These are phyloP conservation scores for Gossypium raimondii DNA, from an alignment of 345 rosid species.

Conservation along the genomic window DNA sequence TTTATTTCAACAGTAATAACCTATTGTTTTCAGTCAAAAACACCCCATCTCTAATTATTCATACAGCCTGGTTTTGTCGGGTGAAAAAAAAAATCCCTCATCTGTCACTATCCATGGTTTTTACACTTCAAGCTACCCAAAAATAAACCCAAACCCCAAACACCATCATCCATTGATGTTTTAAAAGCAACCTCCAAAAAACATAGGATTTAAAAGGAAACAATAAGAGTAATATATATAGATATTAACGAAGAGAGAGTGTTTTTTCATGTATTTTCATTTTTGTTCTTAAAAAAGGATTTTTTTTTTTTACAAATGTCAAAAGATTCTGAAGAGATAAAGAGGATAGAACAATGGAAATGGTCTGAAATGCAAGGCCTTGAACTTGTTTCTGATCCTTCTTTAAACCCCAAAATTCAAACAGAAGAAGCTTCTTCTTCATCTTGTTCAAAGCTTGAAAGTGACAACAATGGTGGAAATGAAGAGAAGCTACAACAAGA, in stretches of 20 bases:
- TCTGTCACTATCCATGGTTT: constrained; percentile 57
- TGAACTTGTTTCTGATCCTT: constrained; percentile 60
- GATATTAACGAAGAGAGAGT: constrained; percentile 22
- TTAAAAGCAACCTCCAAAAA: constrained; percentile 4
- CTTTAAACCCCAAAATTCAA: constrained; percentile 35
- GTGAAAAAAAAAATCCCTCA: constrained; percentile 29
- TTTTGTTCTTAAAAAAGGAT: constrained; percentile 42
- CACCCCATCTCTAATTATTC: constrained; percentile 30
- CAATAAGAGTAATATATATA: constrained; percentile 28
- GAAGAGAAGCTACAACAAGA: constrained; percentile 45
- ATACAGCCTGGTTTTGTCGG: constrained; percentile 59
- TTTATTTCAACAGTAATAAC: constrained; percentile 12
- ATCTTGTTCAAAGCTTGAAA: constrained; percentile 34
- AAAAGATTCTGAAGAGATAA: constrained; percentile 64
- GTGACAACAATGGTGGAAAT: neutral
- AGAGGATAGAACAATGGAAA: constrained; percentile 82
- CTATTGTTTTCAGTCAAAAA: constrained; percentile 37
- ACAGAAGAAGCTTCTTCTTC: neutral
- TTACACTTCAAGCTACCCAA: constrained; percentile 20
- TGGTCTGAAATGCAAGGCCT: constrained; percentile 99
- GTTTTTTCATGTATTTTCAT: neutral
- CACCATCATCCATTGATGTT: too few species aligned
- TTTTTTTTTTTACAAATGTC: constrained; percentile 56
- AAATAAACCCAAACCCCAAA: too few species aligned
- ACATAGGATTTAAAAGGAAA: constrained; percentile 18